Percentiles rank a stretch among this genome's conserved stretches.
These are phyloP conservation scores for Boletus tomentosulus DNA, from an alignment of 768 basidiomycete genomes.

Conservation along the genomic window DNA sequence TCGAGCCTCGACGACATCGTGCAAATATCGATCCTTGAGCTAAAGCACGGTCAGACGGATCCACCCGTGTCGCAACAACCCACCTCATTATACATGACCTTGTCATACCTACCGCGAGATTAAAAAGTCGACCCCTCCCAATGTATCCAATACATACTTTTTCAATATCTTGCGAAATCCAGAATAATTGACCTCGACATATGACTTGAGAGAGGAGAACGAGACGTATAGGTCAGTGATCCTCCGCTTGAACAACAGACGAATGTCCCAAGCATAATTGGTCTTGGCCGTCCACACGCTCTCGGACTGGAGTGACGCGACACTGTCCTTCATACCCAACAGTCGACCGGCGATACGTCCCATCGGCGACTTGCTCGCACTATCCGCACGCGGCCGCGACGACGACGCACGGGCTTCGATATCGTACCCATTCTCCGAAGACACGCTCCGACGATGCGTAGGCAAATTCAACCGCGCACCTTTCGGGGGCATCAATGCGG, in stretches of 20 bases:
- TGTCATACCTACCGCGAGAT: constrained; percentile 72
- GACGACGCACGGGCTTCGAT: constrained; percentile 25
- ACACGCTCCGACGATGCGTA: constrained; percentile 37
- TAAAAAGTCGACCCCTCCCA: not conserved
- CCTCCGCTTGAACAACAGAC: constrained; percentile 83
- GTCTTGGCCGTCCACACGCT: constrained; percentile 75
- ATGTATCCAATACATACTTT: constrained; percentile 52
- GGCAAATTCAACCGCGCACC: constrained; percentile 10
- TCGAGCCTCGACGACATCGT: constrained; percentile 60
- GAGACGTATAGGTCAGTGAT: constrained; percentile 81
- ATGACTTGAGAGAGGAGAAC: constrained; percentile 73
- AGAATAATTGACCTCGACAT: constrained; percentile 87
- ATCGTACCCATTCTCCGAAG: constrained; percentile 43
- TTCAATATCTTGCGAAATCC: constrained; percentile 95
- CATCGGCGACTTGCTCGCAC: constrained; percentile 33
- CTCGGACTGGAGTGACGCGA: constrained; percentile 40
- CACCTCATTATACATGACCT: constrained; percentile 75
- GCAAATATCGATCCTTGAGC: constrained; percentile 78
- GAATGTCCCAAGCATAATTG: constrained; percentile 81
- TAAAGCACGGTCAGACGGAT: constrained; percentile 22
- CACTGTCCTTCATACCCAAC: constrained; percentile 48
- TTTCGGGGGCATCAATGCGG: constrained; percentile 2
- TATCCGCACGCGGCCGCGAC: constrained; percentile 23
- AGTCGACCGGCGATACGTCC: constrained; percentile 45
- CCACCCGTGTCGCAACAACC: constrained; percentile 1